Conservation (phyloP, 345 rosid species). For the Citrus reticulata region DNA sequence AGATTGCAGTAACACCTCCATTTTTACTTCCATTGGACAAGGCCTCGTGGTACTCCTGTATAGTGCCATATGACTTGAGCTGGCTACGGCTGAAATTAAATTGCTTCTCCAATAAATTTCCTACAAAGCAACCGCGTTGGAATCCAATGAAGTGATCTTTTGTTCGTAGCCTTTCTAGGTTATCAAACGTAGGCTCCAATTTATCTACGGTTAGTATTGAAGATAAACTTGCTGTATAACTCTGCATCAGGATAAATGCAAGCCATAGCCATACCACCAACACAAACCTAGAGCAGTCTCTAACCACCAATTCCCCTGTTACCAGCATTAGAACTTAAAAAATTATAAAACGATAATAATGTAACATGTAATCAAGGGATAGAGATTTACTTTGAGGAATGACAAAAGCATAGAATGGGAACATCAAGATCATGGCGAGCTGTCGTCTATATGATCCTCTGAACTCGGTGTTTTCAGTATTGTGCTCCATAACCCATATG, state of each 20-base stretch:
- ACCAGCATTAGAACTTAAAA: neutral
- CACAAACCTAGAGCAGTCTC: conserved; percentile 17
- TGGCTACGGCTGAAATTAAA: neutral
- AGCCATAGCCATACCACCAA: conserved; percentile 25
- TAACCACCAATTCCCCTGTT: conserved; percentile 20
- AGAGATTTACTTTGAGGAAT: conserved; percentile 15
- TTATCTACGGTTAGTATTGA: conserved; percentile 17
- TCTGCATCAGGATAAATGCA: conserved; percentile 23
- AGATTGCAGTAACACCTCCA: conserved; percentile 19
- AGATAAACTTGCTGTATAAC: conserved; percentile 26
- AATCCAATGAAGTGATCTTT: conserved; percentile 9
- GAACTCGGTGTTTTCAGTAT: conserved; percentile 1
- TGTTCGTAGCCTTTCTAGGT: neutral
- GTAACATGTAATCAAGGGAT: neutral
- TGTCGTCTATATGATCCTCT: neutral
- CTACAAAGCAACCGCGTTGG: conserved; percentile 1
- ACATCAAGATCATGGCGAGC: conserved; percentile 6
- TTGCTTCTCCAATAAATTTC: neutral
- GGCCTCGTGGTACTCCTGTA: neutral
- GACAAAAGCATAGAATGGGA: conserved; percentile 17
- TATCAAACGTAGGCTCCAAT: conserved; percentile 11
- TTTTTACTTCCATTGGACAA: neutral
- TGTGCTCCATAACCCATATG: conserved; percentile 9
- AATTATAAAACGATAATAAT: too few relatives aligned
- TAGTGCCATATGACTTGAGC: neutral